Evolutionary conservation across 2,329 filamentous ascomycete genomes (phyloP), one percentile per base, ranked within the genome.

Genomic region (Diaporthe helianthi): DNA sequence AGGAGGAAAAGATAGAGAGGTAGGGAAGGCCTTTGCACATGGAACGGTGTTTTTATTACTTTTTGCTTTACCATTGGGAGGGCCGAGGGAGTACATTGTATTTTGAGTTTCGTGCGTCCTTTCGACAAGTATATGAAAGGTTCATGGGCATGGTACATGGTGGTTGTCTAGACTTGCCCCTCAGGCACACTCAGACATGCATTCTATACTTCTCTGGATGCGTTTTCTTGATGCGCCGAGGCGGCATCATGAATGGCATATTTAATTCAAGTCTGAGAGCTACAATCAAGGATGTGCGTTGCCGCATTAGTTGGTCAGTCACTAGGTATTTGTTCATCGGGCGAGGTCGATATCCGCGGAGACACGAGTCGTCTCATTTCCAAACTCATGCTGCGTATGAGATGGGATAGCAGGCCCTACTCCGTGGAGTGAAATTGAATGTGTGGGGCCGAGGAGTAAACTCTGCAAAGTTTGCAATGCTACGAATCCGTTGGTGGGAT

Each of bases 61-160:
- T 60, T 58, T 63, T 67, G 54, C 55, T 66, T 67, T 65, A 44
- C 52, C 64, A 33, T 49, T 49, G 41, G 52, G 46, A n/a, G 63
- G 54, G 7, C 33, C 12, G 15, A 44, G 44, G 70, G 69, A 55
- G 70, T 67, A 60, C 46, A 52, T 54, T 67, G 63, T 67, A 68
- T 63, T 71, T 71, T 71, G 67, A 49, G 67, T 64, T 49, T 49
- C 67, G 58, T 33, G 58, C 41, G 26, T 65, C 61, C 55, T 64
- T 63, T 19, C 41, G 69, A 53, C 63, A 60, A 53, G 52, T 52
- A 65, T 19, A 70, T 46, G 69, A 53, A 51, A 19, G 67, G 60
- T 51, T 41, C 53, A 66, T 64, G 46, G 55, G 67, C 70, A 71
- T 69, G 67, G 67, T 67, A 69, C 67, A 67, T 60, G 70, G 70